Evolutionary conservation across 2,329 filamentous ascomycete species (phyloP), one percentile per base, ranked within the genome.

Genomic region (Aspergillus felis): DNA sequence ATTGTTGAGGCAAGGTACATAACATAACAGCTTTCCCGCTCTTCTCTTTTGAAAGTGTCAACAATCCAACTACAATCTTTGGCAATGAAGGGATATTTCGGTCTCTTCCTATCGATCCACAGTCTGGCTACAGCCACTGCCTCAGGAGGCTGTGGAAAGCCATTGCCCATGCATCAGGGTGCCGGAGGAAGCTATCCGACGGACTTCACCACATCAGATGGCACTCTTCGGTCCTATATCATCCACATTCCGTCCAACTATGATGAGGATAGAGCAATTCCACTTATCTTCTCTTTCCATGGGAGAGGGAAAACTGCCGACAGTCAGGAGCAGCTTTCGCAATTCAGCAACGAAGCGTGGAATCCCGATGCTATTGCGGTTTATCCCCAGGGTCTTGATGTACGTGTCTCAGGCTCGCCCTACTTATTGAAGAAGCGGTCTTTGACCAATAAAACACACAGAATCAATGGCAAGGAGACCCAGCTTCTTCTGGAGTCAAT

Each of bases 231-330:
- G 8, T 53, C 57, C 22, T 70, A 68, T 53, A 53, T 61, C 22
- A 32, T 72, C 4, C 62, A 64, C 49, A 63, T 72, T 28, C 70
- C 69, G 2, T 44, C 56, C 9, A 60, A 51, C 41, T 82, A 81
- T 66, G 60, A 76, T 24, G 57, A 57, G 10, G 66, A 69, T 50
- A 71, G 54, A 1, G 69, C 76, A 2, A 66, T 73, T 0, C 73
- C 78, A 0, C 55, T 82, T 28, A 79, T 81, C 38, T 68, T 82
- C 35, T 80, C 80, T 5, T 82, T 76, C 61, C 79, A 82, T 56
- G 80, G 79, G 4, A 71, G 75, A 4, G 64, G 61, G 20, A 72
- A 75, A 51, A 67, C 69, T 29, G 71, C 73, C 42, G 61, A 67
- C 42, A 68, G 71, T 8, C 72, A 81, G 60, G 74, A 78, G 60